These are phyloP conservation scores for Pseudocercospora macadamiae DNA, from an alignment of 2,329 filamentous ascomycete genomes.

Conservation along the genomic window DNA sequence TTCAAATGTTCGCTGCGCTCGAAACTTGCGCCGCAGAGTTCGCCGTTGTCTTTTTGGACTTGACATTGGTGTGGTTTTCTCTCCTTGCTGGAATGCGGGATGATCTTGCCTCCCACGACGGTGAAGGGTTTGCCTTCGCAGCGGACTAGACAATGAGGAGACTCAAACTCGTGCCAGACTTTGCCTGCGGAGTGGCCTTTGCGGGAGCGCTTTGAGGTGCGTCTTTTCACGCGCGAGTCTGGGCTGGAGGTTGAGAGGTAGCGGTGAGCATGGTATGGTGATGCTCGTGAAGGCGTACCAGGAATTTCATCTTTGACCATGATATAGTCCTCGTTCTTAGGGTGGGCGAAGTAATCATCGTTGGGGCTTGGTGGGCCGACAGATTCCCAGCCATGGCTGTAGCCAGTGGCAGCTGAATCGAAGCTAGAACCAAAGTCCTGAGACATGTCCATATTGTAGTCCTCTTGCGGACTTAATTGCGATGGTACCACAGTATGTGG, in stretches of 20 bases:
- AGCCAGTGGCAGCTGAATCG: slow-evolving; percentile 15
- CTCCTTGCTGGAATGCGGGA: background rate
- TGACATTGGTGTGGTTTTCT: slow-evolving; percentile 28
- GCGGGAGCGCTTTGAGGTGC: slow-evolving; percentile 16
- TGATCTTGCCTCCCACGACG: background rate
- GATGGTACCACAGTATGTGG: slow-evolving; percentile 32
- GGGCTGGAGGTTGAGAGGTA: background rate
- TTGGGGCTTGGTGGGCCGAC: slow-evolving; percentile 21
- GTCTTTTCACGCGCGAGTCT: slow-evolving; percentile 9
- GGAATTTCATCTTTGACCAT: slow-evolving; percentile 24
- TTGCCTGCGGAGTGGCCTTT: slow-evolving; percentile 17
- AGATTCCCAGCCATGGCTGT: slow-evolving; percentile 18
- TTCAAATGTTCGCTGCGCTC: slow-evolving; percentile 39
- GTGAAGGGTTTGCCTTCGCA: slow-evolving; percentile 18
- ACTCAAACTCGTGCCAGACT: slow-evolving; percentile 14
- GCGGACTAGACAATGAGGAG: slow-evolving; percentile 7
- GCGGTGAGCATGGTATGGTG: background rate
- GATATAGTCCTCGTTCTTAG: slow-evolving; percentile 29
- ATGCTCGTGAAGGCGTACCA: background rate
- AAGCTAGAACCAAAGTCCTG: slow-evolving; percentile 22
- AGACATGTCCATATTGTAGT: slow-evolving; percentile 22
- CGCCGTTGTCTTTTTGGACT: slow-evolving; percentile 13
- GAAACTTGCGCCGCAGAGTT: slow-evolving; percentile 28
- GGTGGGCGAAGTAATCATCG: slow-evolving; percentile 26
- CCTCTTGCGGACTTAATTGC: slow-evolving; percentile 29